A percentile compares a stretch with the other conserved stretches of the same genome.
Conservation (phyloP, 1,139 yeast species). For the Hansenula lynferdii region DNA sequence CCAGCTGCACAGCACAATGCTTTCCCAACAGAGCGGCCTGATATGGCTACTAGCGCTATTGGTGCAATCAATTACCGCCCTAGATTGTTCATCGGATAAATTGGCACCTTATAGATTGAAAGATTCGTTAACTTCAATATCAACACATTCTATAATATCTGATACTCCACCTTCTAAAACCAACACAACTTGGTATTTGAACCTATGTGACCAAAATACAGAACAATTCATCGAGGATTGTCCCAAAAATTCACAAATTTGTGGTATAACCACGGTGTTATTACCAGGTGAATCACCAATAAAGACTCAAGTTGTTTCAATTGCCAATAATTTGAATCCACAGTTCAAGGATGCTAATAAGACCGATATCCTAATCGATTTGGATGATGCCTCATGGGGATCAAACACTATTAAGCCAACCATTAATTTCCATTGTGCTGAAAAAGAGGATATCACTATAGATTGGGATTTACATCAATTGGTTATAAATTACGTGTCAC, state of each 20-base stretch:
- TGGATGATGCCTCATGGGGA: slow-evolving; percentile 74
- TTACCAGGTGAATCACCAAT: slow-evolving; percentile 38
- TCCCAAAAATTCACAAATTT: slow-evolving; percentile 63
- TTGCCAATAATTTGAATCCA: slow-evolving; percentile 32
- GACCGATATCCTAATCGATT: slow-evolving; percentile 40
- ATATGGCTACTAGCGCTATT: neutral
- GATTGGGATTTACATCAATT: slow-evolving; percentile 31
- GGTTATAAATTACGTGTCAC: slow-evolving; percentile 30
- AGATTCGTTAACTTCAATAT: slow-evolving; percentile 13
- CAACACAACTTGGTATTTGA: slow-evolving; percentile 59
- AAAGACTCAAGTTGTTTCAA: slow-evolving; percentile 53
- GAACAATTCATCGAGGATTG: slow-evolving; percentile 40
- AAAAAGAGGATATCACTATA: slow-evolving; percentile 31
- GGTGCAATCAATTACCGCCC: neutral
- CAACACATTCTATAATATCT: slow-evolving; percentile 27
- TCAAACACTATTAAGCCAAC: slow-evolving; percentile 44
- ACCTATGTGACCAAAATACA: slow-evolving; percentile 54
- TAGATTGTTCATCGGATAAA: slow-evolving; percentile 15
- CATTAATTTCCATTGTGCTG: slow-evolving; percentile 49
- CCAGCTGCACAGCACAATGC: too few species aligned
- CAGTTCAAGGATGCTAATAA: slow-evolving; percentile 26
- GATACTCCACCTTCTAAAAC: slow-evolving; percentile 80
- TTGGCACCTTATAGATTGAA: slow-evolving; percentile 14
- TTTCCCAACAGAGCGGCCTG: too few species aligned
- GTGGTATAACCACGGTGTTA: slow-evolving; percentile 54